These are phyloP conservation scores for Podaxis sp. DNA, from an alignment of 768 basidiomycete genomes.

Conservation along the genomic window DNA sequence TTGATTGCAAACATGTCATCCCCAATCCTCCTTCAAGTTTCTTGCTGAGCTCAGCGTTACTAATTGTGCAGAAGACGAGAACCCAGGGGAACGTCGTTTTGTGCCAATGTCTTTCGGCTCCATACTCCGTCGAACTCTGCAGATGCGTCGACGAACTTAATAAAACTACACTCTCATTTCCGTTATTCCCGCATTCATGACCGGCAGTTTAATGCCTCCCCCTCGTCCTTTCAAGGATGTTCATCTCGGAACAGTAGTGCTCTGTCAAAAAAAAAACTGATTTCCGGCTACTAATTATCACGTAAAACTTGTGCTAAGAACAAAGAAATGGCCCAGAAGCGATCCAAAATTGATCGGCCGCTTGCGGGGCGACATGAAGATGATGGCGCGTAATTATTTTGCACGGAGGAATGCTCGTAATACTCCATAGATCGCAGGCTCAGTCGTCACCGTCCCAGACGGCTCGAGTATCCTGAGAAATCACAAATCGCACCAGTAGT, in stretches of 20 bases:
- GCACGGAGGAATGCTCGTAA: too few species aligned
- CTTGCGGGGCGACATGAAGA: background rate
- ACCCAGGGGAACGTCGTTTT: background rate
- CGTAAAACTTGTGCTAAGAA: background rate
- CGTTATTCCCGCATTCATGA: background rate
- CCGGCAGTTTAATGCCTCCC: background rate
- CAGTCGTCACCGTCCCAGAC: background rate
- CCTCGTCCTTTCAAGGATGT: background rate
- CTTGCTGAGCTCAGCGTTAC: background rate
- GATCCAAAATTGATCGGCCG: background rate
- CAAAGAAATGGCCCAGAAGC: background rate
- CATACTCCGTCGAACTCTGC: background rate
- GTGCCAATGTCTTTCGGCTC: background rate
- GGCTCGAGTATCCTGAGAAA: background rate
- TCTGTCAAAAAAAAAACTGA: background rate
- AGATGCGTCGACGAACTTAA: background rate
- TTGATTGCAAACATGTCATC: background rate
- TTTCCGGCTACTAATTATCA: background rate
- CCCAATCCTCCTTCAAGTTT: background rate
- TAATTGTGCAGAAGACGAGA: background rate
- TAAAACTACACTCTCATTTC: background rate
- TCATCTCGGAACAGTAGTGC: background rate
- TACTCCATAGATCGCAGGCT: too few species aligned
- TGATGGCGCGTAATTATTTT: too few species aligned
- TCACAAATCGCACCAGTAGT: background rate